Evolutionary conservation across 768 basidiomycete species (phyloP).

Genomic region (Leucocoprinus birnbaumii): DNA sequence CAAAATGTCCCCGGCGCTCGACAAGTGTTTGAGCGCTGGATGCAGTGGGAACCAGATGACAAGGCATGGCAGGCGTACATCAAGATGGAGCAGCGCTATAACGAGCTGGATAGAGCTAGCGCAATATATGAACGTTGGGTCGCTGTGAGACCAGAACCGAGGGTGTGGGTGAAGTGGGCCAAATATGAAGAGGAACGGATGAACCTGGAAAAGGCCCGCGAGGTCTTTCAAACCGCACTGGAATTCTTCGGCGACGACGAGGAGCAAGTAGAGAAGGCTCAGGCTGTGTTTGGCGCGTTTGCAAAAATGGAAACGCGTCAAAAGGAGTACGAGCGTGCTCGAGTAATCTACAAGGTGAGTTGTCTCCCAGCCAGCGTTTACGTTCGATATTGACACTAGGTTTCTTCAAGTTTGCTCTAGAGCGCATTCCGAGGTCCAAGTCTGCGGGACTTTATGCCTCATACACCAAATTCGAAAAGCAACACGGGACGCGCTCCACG

Average conservation of each 20-base stretch:
- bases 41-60: constrained; percentile 99
- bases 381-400: not conserved
- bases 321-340: constrained; percentile 95
- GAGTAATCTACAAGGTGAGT: constrained; percentile 95
- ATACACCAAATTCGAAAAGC: constrained; percentile 98
- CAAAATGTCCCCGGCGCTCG: constrained; percentile 95
- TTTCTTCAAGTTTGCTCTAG: constrained; percentile 79
- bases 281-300: constrained; percentile 89
- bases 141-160: constrained; percentile 70
- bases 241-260: constrained; percentile 89
- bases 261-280: constrained; percentile 93
- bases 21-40: constrained; percentile 99
- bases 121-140: constrained; percentile 92
- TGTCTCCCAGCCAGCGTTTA: not conserved
- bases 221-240: constrained; percentile 89
- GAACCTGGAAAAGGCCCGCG: constrained; percentile 69
- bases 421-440: constrained; percentile 89
- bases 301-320: constrained; percentile 96
- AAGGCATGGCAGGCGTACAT: constrained; percentile 99
- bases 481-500: constrained; percentile 85
- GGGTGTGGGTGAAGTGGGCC: constrained; percentile 81
- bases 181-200: constrained; percentile 88
- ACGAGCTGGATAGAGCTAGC: constrained; percentile 89
- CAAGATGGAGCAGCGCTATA: constrained; percentile 94
- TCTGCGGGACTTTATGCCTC: constrained; percentile 85